Conservation (phyloP, 345 rosid species). For the Trapa bicornis region DNA sequence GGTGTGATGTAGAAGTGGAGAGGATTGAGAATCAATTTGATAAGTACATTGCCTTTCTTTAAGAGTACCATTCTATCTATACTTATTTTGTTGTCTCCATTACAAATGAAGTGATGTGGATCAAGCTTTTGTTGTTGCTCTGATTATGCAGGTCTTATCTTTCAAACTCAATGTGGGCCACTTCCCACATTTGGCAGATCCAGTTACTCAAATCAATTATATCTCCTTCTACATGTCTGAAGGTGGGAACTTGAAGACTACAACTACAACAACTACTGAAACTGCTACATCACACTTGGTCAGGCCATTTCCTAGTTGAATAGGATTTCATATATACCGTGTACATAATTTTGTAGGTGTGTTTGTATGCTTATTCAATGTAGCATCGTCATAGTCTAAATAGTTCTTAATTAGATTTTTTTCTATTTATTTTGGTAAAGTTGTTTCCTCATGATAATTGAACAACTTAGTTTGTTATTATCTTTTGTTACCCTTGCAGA, state of each 20-base stretch:
- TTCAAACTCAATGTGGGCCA: conserved; percentile 83
- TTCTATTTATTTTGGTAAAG: too few relatives aligned
- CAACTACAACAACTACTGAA: conserved; percentile 39
- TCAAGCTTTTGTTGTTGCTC: not conserved
- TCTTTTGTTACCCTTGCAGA: too few relatives aligned
- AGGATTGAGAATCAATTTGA: conserved; percentile 80
- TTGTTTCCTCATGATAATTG: too few relatives aligned
- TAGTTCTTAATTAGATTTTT: too few relatives aligned
- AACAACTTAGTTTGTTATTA: too few relatives aligned
- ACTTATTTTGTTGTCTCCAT: not conserved
- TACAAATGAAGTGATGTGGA: not conserved
- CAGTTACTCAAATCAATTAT: conserved; percentile 86
- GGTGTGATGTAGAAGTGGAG: conserved; percentile 78
- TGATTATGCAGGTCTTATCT: conserved; percentile 57
- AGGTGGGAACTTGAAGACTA: conserved; percentile 62
- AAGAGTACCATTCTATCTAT: conserved; percentile 37
- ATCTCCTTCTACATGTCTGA: conserved; percentile 92
- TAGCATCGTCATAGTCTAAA: too few relatives aligned
- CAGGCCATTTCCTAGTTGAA: conserved; percentile 15
- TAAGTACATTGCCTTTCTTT: conserved; percentile 90
- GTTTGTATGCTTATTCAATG: too few relatives aligned
- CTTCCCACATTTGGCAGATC: conserved; percentile 90
- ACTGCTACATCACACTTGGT: conserved; percentile 22
- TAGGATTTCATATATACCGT: too few relatives aligned
- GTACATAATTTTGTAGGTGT: too few relatives aligned